Percentiles rank a stretch among this genome's conserved stretches.
Conservation (phyloP, 2,329 filamentous ascomycete species). For the Aspergillus niger region DNA sequence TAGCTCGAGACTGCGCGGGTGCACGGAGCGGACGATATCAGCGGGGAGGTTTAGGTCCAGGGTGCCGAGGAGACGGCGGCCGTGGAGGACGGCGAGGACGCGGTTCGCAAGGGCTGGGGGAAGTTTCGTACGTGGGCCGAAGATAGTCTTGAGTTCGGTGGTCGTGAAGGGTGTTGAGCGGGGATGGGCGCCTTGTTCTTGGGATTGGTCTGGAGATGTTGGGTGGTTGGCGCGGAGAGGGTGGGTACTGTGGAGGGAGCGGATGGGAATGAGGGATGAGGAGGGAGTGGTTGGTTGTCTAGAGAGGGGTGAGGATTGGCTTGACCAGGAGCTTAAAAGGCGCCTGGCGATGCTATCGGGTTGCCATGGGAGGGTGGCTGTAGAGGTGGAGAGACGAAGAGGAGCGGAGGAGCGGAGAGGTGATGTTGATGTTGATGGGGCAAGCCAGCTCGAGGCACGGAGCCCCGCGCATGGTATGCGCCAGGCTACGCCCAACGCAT, state of each 20-base stretch:
- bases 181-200: slow-evolving; percentile 32
- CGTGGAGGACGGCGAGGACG: slow-evolving; percentile 44
- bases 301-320: neutral
- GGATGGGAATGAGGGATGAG: neutral
- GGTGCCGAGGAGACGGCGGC: slow-evolving; percentile 47
- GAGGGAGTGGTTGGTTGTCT: no score
- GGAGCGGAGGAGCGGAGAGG: slow-evolving; percentile 20
- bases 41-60: slow-evolving; percentile 47
- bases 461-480: slow-evolving; percentile 42
- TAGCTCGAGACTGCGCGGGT: slow-evolving; percentile 35
- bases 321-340: slow-evolving; percentile 13
- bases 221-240: slow-evolving; percentile 17
- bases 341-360: slow-evolving; percentile 21
- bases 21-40: slow-evolving; percentile 39
- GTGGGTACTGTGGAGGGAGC: slow-evolving; percentile 26
- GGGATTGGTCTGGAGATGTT: slow-evolving; percentile 11
- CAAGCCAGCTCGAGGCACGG: slow-evolving; percentile 28
- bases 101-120: slow-evolving; percentile 39
- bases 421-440: slow-evolving; percentile 15
- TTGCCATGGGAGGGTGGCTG: slow-evolving; percentile 14
- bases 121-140: slow-evolving; percentile 32
- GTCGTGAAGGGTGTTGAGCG: slow-evolving; percentile 35
- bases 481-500: slow-evolving; percentile 46
- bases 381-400: slow-evolving; percentile 23
- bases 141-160: slow-evolving; percentile 38